Conservation (phyloP, 345 rosid genomes). For the Erysimum cheiranthoides region DNA sequence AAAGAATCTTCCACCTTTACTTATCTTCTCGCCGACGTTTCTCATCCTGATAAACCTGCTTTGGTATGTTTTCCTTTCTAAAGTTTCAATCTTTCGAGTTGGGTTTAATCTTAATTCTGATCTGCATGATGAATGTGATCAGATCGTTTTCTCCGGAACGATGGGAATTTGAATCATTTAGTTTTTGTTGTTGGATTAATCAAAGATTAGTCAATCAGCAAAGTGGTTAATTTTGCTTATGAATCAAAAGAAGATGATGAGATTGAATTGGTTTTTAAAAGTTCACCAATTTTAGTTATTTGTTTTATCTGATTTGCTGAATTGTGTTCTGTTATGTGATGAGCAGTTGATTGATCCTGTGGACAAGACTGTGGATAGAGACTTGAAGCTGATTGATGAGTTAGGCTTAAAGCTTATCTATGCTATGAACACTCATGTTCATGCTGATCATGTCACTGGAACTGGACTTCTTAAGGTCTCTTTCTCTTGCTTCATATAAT, state of each 20-base stretch:
- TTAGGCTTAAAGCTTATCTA: conserved; percentile 78
- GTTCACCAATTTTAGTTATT: neutral
- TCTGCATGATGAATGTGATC: conserved; percentile 6
- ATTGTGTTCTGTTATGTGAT: neutral
- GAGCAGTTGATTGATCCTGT: conserved; percentile 94
- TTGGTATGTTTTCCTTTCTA: conserved; percentile 51
- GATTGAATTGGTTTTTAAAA: neutral
- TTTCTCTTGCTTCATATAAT: neutral
- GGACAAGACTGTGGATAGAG: conserved; percentile 89
- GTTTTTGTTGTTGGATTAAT: neutral
- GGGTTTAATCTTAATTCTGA: neutral
- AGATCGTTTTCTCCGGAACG: neutral
- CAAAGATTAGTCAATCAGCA: neutral
- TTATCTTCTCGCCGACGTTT: conserved; percentile 85
- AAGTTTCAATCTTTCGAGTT: conserved; percentile 14
- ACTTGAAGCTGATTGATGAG: conserved; percentile 67
- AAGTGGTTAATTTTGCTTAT: neutral
- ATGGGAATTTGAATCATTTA: neutral
- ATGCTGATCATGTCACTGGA: conserved; percentile 98
- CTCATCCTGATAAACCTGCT: conserved; percentile 89
- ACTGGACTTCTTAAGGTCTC: conserved; percentile 85
- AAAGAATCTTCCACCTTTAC: conserved; percentile 89
- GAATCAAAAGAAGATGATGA: neutral
- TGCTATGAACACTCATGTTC: conserved; percentile 94
- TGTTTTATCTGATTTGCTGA: neutral